A percentile compares a stretch with the other conserved stretches of the same genome.
phyloP scores from a whole-genome alignment of 129 eudicot species.

The Chrysanthemum lavandulifolium region DNA sequence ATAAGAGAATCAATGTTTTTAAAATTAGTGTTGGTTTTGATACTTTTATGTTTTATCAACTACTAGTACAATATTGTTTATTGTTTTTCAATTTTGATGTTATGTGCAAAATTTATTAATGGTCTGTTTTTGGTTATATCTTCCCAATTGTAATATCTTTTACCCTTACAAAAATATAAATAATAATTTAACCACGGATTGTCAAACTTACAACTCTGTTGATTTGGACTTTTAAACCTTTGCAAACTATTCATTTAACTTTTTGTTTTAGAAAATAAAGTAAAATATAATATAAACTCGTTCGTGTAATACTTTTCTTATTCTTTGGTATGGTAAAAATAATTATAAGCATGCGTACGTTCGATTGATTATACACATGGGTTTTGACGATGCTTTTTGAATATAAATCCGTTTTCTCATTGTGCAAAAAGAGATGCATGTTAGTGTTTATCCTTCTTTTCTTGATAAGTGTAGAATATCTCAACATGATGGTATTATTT shows the following conservation, averaged over 20 bases:
- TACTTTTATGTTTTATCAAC: conserved; percentile 21
- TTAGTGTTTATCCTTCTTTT: conserved; percentile 24
- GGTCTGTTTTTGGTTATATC: neutral
- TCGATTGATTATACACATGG: conserved; percentile 37
- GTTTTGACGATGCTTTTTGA: conserved; percentile 30
- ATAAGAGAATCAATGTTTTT: conserved; percentile 28
- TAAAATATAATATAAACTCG: neutral
- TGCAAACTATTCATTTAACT: neutral
- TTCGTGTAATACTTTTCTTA: neutral
- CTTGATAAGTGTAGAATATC: conserved; percentile 22
- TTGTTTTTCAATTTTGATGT: conserved; percentile 21
- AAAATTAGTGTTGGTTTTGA: conserved; percentile 6
- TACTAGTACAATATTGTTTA: conserved; percentile 3
- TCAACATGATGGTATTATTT: neutral
- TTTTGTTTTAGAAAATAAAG: neutral
- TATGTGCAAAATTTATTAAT: conserved; percentile 15
- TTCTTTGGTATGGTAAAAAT: conserved; percentile 24
- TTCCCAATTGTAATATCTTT: conserved; percentile 1
- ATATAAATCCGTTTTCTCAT: conserved; percentile 14
- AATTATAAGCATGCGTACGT: conserved; percentile 34
- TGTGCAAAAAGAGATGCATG: conserved; percentile 36
- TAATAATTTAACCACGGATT: neutral
- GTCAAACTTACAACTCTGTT: neutral
- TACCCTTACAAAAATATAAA: neutral
- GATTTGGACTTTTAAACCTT: neutral